These are phyloP conservation scores for Kazachstania bromeliacearum DNA, from an alignment of 805 yeast genomes.

Conservation along the genomic window DNA sequence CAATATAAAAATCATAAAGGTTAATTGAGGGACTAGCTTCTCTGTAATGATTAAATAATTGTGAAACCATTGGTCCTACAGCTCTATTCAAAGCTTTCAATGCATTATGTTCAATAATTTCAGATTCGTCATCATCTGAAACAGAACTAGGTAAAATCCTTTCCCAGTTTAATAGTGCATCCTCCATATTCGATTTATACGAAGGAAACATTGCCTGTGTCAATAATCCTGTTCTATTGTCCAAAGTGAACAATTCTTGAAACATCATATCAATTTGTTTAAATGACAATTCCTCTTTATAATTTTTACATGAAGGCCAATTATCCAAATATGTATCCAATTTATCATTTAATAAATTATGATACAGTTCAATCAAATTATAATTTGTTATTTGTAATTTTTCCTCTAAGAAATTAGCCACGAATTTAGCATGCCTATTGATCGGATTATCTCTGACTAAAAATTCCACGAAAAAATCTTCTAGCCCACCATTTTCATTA, in stretches of 20 bases:
- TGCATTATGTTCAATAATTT: constrained; percentile 6
- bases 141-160: constrained; percentile 13
- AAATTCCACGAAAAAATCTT: constrained; percentile 27
- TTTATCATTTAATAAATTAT: constrained; percentile 20
- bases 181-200: constrained; percentile 25
- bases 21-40: constrained; percentile 69
- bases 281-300: constrained; percentile 16
- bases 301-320: constrained; percentile 22
- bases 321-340: constrained; percentile 14
- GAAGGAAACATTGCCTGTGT: constrained; percentile 27
- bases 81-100: constrained; percentile 26
- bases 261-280: constrained; percentile 27
- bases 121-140: constrained; percentile 9
- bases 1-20: constrained; percentile 54
- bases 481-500: constrained; percentile 19
- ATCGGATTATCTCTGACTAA: constrained; percentile 29
- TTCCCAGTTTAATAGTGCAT: constrained; percentile 26
- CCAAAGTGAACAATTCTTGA: constrained; percentile 28
- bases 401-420: constrained; percentile 20
- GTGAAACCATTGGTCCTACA: constrained; percentile 45
- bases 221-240: constrained; percentile 24
- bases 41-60: constrained; percentile 58
- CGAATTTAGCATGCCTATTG: constrained; percentile 24
- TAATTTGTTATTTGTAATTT: constrained; percentile 20
- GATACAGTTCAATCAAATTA: constrained; percentile 26